These are phyloP conservation scores for Pelagomonas calceolata DNA, from an alignment of 108 stramenopile species.

Conservation along the genomic window DNA sequence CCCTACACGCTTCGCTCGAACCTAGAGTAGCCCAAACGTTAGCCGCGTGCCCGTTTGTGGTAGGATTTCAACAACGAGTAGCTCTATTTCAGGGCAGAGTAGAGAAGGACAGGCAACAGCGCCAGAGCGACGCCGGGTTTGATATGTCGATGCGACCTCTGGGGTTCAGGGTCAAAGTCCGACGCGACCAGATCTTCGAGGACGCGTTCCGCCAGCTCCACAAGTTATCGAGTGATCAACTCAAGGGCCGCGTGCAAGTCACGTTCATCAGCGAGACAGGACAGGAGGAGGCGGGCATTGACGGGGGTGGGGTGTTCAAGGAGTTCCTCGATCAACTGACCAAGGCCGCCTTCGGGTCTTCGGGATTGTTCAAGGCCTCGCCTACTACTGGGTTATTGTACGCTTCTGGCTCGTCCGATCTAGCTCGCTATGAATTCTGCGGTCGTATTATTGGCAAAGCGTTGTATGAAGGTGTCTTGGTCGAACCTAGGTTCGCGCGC, in stretches of 20 bases:
- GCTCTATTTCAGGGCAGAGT: conserved; percentile 61
- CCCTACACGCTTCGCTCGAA: conserved; percentile 40
- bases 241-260: conserved; percentile 79
- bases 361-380: conserved; percentile 2
- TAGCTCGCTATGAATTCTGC: conserved; percentile 73
- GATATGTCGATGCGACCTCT: conserved; percentile 21
- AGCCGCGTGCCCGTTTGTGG: conserved; percentile 60
- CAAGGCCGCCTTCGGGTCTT: conserved; percentile 29
- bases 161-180: conserved; percentile 55
- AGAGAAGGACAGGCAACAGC: conserved; percentile 45
- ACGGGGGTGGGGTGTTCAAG: conserved; percentile 98
- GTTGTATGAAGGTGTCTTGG: conserved; percentile 60
- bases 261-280: conserved; percentile 83
- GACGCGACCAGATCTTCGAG: conserved; percentile 52
- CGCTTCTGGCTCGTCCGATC: background rate
- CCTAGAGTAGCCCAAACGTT: conserved; percentile 71
- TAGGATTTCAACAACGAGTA: conserved; percentile 67
- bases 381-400: background rate
- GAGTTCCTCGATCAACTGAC: conserved; percentile 58
- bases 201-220: conserved; percentile 65
- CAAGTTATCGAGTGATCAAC: conserved; percentile 33
- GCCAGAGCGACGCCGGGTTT: conserved; percentile 27
- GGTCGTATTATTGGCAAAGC: conserved; percentile 91
- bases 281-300: conserved; percentile 90
- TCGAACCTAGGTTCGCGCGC: conserved; percentile 32